These are phyloP conservation scores for Iberis pinnata DNA, from an alignment of 345 rosid genomes.

Conservation along the genomic window DNA sequence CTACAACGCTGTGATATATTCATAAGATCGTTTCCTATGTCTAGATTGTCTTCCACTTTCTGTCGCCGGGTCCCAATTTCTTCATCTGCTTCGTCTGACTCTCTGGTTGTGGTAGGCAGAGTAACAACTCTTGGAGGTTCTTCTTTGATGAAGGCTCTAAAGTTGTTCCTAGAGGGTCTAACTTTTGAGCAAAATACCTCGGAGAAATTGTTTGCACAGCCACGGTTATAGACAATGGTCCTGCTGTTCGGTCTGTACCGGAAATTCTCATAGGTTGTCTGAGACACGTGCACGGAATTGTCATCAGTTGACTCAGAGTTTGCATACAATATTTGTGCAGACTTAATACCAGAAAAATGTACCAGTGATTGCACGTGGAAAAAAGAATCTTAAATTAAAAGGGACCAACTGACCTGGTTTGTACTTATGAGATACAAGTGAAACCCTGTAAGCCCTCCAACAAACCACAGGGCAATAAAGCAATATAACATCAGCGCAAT, in stretches of 20 bases:
- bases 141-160: conserved; percentile 62
- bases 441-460: conserved; percentile 94
- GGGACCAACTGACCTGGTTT: conserved; percentile 61
- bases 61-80: conserved; percentile 47
- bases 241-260: conserved; percentile 80
- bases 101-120: conserved; percentile 37
- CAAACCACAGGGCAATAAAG: conserved; percentile 91
- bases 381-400: not conserved
- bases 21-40: conserved; percentile 79
- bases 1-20: conserved; percentile 85
- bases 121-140: conserved; percentile 46
- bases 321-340: conserved; percentile 8
- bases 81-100: conserved; percentile 49
- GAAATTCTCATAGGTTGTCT: conserved; percentile 97
- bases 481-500: conserved; percentile 71
- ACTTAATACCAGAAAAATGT: not conserved
- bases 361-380: not conserved
- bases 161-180: conserved; percentile 76
- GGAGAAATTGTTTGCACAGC: conserved; percentile 59
- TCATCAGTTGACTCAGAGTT: not conserved
- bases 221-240: conserved; percentile 52
- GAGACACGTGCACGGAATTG: conserved; percentile 19
- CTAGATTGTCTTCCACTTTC: conserved; percentile 90
- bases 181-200: conserved; percentile 79
- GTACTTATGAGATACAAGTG: conserved; percentile 87